Conservation (phyloP, 2,329 filamentous ascomycete species). For the Colletotrichum cordylinicola region DNA sequence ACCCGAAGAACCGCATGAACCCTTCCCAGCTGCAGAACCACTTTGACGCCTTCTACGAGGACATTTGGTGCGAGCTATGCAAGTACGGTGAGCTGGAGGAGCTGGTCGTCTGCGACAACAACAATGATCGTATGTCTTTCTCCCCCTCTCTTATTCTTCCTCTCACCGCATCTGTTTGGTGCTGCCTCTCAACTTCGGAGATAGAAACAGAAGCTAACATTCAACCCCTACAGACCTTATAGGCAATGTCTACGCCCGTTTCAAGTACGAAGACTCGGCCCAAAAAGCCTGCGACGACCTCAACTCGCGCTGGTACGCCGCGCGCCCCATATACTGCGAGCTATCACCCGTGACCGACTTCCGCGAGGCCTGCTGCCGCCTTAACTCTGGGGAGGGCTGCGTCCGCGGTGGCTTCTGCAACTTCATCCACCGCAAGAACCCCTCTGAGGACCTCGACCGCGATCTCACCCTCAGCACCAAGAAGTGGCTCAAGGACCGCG, state of each 20-base stretch:
- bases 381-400: conserved; percentile 95
- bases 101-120: conserved; percentile 98
- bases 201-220: not conserved
- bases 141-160: not conserved
- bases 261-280: conserved; percentile 98
- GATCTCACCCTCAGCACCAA: conserved; percentile 89
- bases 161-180: conserved; percentile 21
- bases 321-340: conserved; percentile 97
- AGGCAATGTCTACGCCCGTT: conserved; percentile 98
- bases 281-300: conserved; percentile 93
- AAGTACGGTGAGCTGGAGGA: conserved; percentile 98
- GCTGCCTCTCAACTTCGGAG: not conserved
- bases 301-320: conserved; percentile 96
- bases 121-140: conserved; percentile 82
- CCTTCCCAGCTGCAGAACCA: conserved; percentile 95
- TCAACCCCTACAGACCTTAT: conserved; percentile 72
- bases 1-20: conserved; percentile 97
- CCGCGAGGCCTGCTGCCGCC: conserved; percentile 92
- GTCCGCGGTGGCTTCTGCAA: conserved; percentile 98
- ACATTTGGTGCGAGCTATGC: conserved; percentile 99
- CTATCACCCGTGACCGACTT: conserved; percentile 97
- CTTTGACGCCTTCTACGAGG: conserved; percentile 99
- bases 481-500: conserved; percentile 91
- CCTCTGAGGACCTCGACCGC: conserved; percentile 83
- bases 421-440: conserved; percentile 98